These are phyloP conservation scores for Oligophagozyma castellii DNA, from an alignment of 1,139 yeast genomes.

Conservation along the genomic window DNA sequence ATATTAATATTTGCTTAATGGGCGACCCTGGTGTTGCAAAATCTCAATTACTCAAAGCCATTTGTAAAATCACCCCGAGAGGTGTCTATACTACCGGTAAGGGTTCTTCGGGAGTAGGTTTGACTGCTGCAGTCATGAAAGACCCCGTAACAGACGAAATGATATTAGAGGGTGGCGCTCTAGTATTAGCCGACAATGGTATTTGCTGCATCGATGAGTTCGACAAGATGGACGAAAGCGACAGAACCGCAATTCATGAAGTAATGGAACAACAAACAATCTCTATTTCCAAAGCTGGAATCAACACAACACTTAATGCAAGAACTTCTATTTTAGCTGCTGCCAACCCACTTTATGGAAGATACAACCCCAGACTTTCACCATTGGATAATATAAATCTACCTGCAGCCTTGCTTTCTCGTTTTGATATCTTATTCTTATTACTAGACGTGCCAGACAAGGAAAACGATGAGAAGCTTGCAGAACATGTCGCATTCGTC, in stretches of 20 bases:
- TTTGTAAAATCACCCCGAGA: constrained; percentile 88
- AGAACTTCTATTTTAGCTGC: constrained; percentile 94
- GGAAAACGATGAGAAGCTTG: constrained; percentile 74
- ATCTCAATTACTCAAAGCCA: constrained; percentile 86
- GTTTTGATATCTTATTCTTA: constrained; percentile 84
- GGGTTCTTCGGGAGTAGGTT: constrained; percentile 98
- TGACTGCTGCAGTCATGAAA: constrained; percentile 97
- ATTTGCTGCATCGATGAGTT: constrained; percentile 98
- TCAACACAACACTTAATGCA: constrained; percentile 91
- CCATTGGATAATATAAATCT: constrained; percentile 92
- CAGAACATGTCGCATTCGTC: constrained; percentile 87
- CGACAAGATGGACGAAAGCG: constrained; percentile 96
- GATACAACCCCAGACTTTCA: constrained; percentile 80
- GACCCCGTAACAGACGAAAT: constrained; percentile 98
- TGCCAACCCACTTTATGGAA: constrained; percentile 92
- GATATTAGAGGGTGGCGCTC: constrained; percentile 97
- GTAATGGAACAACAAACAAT: constrained; percentile 99
- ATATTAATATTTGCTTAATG: constrained; percentile 90
- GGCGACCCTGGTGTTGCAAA: constrained; percentile 99
- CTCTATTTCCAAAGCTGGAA: constrained; percentile 95
- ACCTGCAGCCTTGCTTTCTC: constrained; percentile 91
- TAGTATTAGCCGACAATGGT: constrained; percentile 95
- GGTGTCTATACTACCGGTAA: constrained; percentile 97
- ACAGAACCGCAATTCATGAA: constrained; percentile 96
- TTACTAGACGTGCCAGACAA: constrained; percentile 74